These are phyloP conservation scores for Crithidia expoeki DNA, from an alignment of 208 protist species.

Conservation along the genomic window DNA sequence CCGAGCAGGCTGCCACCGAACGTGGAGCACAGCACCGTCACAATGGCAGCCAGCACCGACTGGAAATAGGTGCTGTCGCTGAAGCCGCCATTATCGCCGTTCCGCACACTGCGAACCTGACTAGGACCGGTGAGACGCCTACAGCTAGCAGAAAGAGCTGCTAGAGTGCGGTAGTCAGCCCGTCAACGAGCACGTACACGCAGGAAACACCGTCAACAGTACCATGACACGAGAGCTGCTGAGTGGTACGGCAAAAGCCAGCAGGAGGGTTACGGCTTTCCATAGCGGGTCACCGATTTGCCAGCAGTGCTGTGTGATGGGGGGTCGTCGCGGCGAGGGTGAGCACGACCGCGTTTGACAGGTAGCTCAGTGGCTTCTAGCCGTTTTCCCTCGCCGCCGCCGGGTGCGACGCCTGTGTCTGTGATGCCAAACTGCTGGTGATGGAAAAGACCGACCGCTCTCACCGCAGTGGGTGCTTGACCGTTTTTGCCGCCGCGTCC, in stretches of 20 bases:
- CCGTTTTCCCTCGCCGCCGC: conserved; percentile 24
- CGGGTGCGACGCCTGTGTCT: not conserved
- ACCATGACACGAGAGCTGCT: conserved; percentile 50
- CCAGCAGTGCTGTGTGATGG: conserved; percentile 36
- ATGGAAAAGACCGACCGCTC: not conserved
- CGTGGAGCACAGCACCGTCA: conserved; percentile 56
- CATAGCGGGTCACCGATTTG: conserved; percentile 29
- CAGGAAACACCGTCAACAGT: conserved; percentile 51
- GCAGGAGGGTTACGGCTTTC: conserved; percentile 50
- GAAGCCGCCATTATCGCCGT: conserved; percentile 51
- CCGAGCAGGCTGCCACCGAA: conserved; percentile 67
- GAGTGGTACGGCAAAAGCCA: conserved; percentile 49
- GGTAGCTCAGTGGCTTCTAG: conserved; percentile 47
- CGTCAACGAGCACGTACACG: conserved; percentile 52
- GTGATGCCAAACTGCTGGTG: conserved; percentile 1
- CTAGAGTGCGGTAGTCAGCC: conserved; percentile 39
- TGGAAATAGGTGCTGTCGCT: conserved; percentile 37
- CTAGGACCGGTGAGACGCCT: conserved; percentile 46
- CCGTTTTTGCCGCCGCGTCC: not conserved
- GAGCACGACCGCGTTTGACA: conserved; percentile 44
- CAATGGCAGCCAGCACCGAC: conserved; percentile 38
- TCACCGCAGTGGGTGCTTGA: conserved; percentile 5
- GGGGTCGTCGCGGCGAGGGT: conserved; percentile 39
- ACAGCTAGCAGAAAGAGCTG: conserved; percentile 52
- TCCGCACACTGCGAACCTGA: conserved; percentile 59